phyloP scores from a whole-genome alignment of 2,329 filamentous ascomycete genomes.

The Fusarium foetens region DNA sequence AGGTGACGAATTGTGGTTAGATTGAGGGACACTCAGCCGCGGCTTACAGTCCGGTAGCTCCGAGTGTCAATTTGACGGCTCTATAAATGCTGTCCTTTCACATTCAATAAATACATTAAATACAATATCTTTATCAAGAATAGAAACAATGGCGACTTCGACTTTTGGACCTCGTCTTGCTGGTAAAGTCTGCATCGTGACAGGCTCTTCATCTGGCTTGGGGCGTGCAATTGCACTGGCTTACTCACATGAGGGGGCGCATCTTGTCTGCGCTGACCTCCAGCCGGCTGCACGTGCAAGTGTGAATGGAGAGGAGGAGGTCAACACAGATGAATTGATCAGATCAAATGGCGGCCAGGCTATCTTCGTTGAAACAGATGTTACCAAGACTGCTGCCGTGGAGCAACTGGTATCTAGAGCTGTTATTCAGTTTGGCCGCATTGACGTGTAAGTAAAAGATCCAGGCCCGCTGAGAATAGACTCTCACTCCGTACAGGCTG shows the following conservation, averaged over 20 bases:
- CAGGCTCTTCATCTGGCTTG: conserved; percentile 58
- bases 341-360: conserved; percentile 46
- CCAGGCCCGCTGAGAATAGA: conserved; percentile 9
- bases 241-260: conserved; percentile 55
- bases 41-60: background rate
- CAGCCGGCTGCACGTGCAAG: conserved; percentile 41
- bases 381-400: conserved; percentile 51
- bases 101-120: accelerated
- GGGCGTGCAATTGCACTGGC: conserved; percentile 58
- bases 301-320: conserved; percentile 44
- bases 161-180: conserved; percentile 10
- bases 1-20: background rate
- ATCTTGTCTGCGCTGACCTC: conserved; percentile 56
- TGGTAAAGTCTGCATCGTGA: conserved; percentile 54
- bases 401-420: conserved; percentile 49
- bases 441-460: conserved; percentile 40
- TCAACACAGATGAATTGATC: conserved; percentile 50
- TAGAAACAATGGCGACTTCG: background rate
- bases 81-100: background rate
- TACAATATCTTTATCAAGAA: background rate
- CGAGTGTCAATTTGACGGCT: accelerated
- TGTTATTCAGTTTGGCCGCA: conserved; percentile 32
- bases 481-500: conserved; percentile 43
- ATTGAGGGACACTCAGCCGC: background rate
- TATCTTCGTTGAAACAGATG: conserved; percentile 57